Base-by-base conservation (phyloP, 1,284 basidiomycete species). In the Ustilago sp. region DNA sequence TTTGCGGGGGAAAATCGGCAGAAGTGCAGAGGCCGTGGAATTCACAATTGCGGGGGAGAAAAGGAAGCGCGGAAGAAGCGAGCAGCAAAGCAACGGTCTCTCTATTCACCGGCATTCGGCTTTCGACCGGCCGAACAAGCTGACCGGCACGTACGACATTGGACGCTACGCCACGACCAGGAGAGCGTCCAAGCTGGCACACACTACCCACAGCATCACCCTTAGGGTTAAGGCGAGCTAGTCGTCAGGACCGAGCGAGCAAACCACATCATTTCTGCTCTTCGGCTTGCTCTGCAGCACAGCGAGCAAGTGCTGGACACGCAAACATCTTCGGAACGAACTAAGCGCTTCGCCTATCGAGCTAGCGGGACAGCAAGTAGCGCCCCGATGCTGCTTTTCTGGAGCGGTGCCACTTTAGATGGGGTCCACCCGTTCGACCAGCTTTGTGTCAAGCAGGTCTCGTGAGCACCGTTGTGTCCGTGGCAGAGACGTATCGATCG, bases 31-130 rank as follows among this genome's bases (percentile, higher is more conserved):
- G 51, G 5, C 51, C n/a, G 8, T 38, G 15, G 39, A 9, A 12
- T 17, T 35, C 32, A n/a, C 19, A 47, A 58, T 13, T 34, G 56
- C 43, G 56, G 56, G 56, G 41, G 19, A 31, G 39, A 52, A 17
- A 52, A 31, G 54, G 35, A 17, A 52, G 31, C 1, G 47, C n/a
- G 13, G 32, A 7, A 41, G n/a, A 45, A 19, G 36, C 17, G 4
- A 52, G 28, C 50, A 12, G 34, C 8, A 28, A 13, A 41, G 38
- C 3, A 41, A 45, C 55, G 41, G 41, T 34, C 23, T 19, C 35
- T 41, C 34, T 28, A 9, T n/a, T 52, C 47, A 51, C 48, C 50
- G 48, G 48, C n/a, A n/a, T n/a, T 43, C 57, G 57, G 57, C 48
- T 32, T n/a, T n/a, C 32, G 48, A 52, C 23, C 58, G 43, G 58